Percentiles rank a stretch among this genome's conserved stretches.
Evolutionary conservation across 1,284 basidiomycete genomes (phyloP).

Genomic region (Rhodotorula sp.): DNA sequence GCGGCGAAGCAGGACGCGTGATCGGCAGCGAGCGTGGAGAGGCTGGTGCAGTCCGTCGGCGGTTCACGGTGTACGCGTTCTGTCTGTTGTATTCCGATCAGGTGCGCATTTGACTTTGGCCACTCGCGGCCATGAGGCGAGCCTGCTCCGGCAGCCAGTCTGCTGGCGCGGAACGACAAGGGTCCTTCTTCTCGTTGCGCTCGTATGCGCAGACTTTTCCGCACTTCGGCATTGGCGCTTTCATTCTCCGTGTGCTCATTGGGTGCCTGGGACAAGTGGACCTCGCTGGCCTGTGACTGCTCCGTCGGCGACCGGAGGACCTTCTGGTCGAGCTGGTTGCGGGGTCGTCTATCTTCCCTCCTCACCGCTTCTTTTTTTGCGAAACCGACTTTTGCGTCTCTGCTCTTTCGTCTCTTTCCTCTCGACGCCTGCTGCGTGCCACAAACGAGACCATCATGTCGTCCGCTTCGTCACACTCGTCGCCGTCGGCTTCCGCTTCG

Average conservation of each 20-base stretch:
- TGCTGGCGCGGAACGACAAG: no score
- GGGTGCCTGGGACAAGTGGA: no score
- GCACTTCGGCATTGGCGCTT: no score
- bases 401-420: neutral
- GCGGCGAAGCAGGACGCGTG: slow-evolving; percentile 4
- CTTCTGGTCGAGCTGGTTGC: neutral
- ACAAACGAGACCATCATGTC: neutral
- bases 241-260: no score
- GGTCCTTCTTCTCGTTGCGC: no score
- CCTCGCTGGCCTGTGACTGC: no score
- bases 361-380: neutral
- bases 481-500: neutral
- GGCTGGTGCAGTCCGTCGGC: neutral
- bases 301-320: neutral
- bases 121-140: no score
- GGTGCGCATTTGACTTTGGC: no score
- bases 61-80: neutral
- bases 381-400: neutral
- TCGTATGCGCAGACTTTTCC: no score
- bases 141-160: no score
- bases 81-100: neutral
- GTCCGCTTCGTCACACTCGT: neutral
- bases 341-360: neutral
- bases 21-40: neutral
- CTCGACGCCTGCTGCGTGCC: neutral